Base-by-base conservation (phyloP, 306 rosid species). In the Hippophae gyantsensis region DNA sequence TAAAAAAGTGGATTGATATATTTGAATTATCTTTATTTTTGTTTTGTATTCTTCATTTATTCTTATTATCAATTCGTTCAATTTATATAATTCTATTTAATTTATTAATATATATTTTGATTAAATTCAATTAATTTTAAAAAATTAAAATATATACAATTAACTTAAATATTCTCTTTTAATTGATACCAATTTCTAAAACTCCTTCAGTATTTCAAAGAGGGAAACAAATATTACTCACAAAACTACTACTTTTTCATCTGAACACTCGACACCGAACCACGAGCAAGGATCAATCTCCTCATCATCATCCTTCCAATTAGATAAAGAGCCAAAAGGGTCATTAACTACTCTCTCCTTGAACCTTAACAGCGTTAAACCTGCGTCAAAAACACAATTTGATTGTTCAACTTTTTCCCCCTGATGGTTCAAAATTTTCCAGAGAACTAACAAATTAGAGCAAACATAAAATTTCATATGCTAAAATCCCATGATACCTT, bases 261-360 rank as follows among this genome's bases (percentile, higher is more conserved):
- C 78, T 8, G 89, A 82, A 60, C 97, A 90, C 66, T 81, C 94
- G 70, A 90, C 82, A 50, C 97, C 97, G 27, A 65, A 73, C 97
- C 97, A 90, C 25, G 76, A 77, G 77, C 95, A 90, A 2, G 86
- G 85, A 68, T 68, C 76, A 69, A 61, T 48, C 55, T 41, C 85
- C 48, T 74, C 73, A 65, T 64, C 76, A 66, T 81, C 85, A 49
- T 84, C 81, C 55, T 75, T 75, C 97, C 97, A 90, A 60, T 78
- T 72, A 26, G 80, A 69, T 76, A 90, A 77, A 81, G 95, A 82
- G 50, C 69, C 83, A 61, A 79, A 87, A 7, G 97, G 97, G 55
- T 90, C 97, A 61, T 75, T 82, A 51, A 60, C 72, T 10, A 90
- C 73, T 61, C 82, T 71, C 27, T 87, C 78, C 75, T 70, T 81